Conservation (phyloP, 805 yeast species). For the Yamadazyma philogaea region DNA sequence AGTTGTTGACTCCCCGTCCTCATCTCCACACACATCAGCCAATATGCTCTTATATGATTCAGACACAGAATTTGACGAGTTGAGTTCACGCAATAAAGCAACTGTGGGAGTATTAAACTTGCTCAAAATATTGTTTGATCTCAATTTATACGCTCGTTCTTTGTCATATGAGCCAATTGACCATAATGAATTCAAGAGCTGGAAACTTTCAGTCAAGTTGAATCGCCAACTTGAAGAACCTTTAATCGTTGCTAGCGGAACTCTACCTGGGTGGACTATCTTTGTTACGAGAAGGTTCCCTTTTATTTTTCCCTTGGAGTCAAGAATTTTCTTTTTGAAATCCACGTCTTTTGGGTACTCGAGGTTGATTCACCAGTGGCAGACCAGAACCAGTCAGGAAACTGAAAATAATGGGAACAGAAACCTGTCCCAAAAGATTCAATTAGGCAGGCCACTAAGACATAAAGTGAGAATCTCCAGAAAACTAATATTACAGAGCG, state of each 20-base stretch:
- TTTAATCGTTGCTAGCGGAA: slow-evolving; percentile 78
- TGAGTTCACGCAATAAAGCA: slow-evolving; percentile 23
- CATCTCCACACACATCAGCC: slow-evolving; percentile 10
- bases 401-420: slow-evolving; percentile 19
- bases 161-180: slow-evolving; percentile 3
- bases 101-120: slow-evolving; percentile 45
- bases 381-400: slow-evolving; percentile 40
- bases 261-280: slow-evolving; percentile 82
- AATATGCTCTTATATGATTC: slow-evolving; percentile 11
- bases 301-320: slow-evolving; percentile 79
- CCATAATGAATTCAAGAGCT: slow-evolving; percentile 53
- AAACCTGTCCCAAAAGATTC: slow-evolving; percentile 26
- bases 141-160: slow-evolving; percentile 26
- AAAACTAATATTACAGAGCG: slow-evolving; percentile 66
- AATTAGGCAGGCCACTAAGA: slow-evolving; percentile 71
- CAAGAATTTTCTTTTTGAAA: slow-evolving; percentile 73
- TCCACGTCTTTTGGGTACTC: slow-evolving; percentile 91
- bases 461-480: slow-evolving; percentile 80
- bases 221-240: slow-evolving; percentile 89
- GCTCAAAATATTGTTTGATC: slow-evolving; percentile 44
- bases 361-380: slow-evolving; percentile 78
- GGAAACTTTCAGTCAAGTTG: slow-evolving; percentile 81
- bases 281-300: slow-evolving; percentile 71
- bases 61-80: slow-evolving; percentile 17
- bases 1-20: neutral